Base-by-base conservation (phyloP, 2,329 filamentous ascomycete species). In the Huntiella bhutanensis region DNA sequence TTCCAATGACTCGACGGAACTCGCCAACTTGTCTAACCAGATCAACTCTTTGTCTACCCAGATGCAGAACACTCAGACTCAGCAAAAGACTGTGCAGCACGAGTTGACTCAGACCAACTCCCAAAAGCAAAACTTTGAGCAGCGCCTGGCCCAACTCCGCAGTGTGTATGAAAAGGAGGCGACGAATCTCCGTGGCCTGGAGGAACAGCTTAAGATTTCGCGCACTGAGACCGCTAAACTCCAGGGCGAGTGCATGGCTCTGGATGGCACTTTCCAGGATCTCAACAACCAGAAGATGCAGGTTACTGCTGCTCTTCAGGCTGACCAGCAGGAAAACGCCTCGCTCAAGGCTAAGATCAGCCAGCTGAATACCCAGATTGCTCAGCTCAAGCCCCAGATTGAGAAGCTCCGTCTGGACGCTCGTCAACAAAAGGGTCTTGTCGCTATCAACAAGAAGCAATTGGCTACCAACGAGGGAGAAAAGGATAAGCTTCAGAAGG, bases 361-460 rank as follows among this genome's bases (percentile, higher is more conserved):
- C 32, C 71, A 78, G 45, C 72, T 85, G 37, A 98, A 94, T 56
- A 70, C 75, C 10, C 85, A 93, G 60, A 79, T 94, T 54, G 71
- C 75, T 13, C 80, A 86, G 60, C 66, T 96, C 36, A 92, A 86
- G 60, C 86, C 87, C 32, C 80, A 88, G 53, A 76, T 98, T 45
- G 91, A 98, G 60, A 96, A 95, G 67, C 71, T 93, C 55, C 86
- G 82, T 59, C 84, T 81, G 10, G 86, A 95, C 55, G 86, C 86
- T 19, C 78, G 91, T 37, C 91, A 96, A 60, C 87, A 96, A 58
- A 96, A 93, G 65, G 91, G 91, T 13, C 70, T 96, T 53, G 88
- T 93, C 28, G 87, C 91, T 38, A 98, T 98, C 64, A 95, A 95
- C 65, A 96, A 92, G 70, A 98, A 98, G 66, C 91, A 98, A 63